Base-by-base conservation (phyloP, 176 grass and related monocot genomes). In the Saccharum officinarum region DNA sequence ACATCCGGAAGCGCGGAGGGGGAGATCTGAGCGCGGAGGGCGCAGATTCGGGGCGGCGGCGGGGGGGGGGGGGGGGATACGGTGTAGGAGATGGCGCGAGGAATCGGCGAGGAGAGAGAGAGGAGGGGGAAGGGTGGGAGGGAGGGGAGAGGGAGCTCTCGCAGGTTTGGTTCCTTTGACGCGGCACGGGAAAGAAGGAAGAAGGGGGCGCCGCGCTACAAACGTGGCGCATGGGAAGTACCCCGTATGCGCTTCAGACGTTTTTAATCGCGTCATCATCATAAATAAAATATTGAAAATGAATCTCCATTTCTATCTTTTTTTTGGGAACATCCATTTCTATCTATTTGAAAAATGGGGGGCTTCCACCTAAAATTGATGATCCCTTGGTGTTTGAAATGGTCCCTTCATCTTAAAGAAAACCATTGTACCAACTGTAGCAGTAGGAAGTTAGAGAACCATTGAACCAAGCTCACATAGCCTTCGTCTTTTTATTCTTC, bases 1-100 rank as follows among this genome's bases (percentile, higher is more conserved):
- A 89, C 91, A 94, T 97, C 89, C 87, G 81, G 89, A 33, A 77
- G 72, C 80, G 77, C 57, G 42, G 28, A 38, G 77, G 37, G 47
- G 72, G 72, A 67, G 91, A 85, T 85, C 79, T 87, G 76, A 52
- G 85, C 40, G 69, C 80, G 62, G 76, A 15, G 11, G 16, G 63
- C 75, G 81, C 59, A 11, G 83, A 92, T 84, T 90, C 55, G 77
- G 39, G 22, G 59, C 39, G 10, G 30, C 44, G 3, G 76, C 45
- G 54, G 25, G 31, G n/a, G 36, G 52, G 50, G 17, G 20, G 54
- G n/a, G 28, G 28, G 70, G 44, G 69, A 45, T 63, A 70, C 67
- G 15, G 18, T n/a, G 23, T 40, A 8, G 80, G 72, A 62, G 74
- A 34, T 44, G 88, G 84, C 10, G 44, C 37, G 31, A 52, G 54